These are phyloP conservation scores for Aspergillus pseudotamarii DNA, from an alignment of 2,329 filamentous ascomycete genomes.

Conservation along the genomic window DNA sequence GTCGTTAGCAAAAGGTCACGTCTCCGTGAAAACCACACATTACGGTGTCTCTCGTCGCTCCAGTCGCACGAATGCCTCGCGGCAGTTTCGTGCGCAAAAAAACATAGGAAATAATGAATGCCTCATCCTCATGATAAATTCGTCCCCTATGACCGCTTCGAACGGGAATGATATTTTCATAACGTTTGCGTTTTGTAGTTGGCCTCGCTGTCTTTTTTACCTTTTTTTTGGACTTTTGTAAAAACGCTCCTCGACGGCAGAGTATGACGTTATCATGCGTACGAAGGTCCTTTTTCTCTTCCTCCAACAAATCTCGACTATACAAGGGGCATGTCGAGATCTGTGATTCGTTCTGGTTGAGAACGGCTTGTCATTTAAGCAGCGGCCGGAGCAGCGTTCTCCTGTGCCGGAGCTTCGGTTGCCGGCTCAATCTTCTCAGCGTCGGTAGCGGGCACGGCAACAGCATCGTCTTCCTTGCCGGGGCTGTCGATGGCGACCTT, in stretches of 20 bases:
- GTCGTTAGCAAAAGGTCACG: slow-evolving; percentile 34
- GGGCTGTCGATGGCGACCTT: slow-evolving; percentile 99
- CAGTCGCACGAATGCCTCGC: slow-evolving; percentile 14
- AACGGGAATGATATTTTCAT: slow-evolving; percentile 30
- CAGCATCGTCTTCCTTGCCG: slow-evolving; percentile 89
- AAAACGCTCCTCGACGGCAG: slow-evolving; percentile 20
- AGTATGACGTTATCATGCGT: slow-evolving; percentile 32
- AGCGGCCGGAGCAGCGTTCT: slow-evolving; percentile 45
- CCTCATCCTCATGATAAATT: slow-evolving; percentile 22
- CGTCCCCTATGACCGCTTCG: slow-evolving; percentile 22
- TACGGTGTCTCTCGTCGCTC: slow-evolving; percentile 21
- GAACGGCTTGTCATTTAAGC: slow-evolving; percentile 36
- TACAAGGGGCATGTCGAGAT: slow-evolving; percentile 1
- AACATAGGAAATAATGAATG: slow-evolving; percentile 17
- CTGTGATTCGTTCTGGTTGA: slow-evolving; percentile 20
- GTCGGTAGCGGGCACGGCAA: slow-evolving; percentile 38
- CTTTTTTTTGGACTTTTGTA: slow-evolving; percentile 15
- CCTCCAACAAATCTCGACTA: slow-evolving; percentile 12
- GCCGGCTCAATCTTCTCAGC: slow-evolving; percentile 45
- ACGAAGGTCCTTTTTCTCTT: slow-evolving; percentile 20
- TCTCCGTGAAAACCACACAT: slow-evolving; percentile 25
- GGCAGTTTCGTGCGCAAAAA: slow-evolving; percentile 20
- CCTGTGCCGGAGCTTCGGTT: slow-evolving; percentile 43
- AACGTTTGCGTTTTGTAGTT: slow-evolving; percentile 17
- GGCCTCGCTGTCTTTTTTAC: slow-evolving; percentile 14